These are phyloP conservation scores for Mycena maculata DNA, from an alignment of 768 basidiomycete genomes.

Conservation along the genomic window DNA sequence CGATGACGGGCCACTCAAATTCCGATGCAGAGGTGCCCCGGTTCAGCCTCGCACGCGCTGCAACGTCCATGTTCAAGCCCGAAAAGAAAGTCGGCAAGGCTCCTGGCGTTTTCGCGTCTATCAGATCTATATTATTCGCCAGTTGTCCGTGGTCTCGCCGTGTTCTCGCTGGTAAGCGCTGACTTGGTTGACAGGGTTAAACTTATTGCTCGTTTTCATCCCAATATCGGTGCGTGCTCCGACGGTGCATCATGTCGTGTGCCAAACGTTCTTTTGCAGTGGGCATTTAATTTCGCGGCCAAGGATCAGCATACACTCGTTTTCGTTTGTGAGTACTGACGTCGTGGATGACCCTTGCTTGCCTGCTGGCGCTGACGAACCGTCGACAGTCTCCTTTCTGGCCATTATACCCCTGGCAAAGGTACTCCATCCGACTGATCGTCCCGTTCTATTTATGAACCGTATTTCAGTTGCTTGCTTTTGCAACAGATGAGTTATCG, in stretches of 20 bases:
- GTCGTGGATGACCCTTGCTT: conserved; percentile 6
- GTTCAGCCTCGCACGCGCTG: conserved; percentile 34
- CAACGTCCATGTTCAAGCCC: conserved; percentile 51
- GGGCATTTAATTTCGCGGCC: conserved; percentile 76
- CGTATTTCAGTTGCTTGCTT: conserved; percentile 70
- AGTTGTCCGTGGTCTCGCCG: conserved; percentile 61
- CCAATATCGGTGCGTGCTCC: conserved; percentile 67
- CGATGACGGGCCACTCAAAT: neutral
- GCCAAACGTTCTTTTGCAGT: conserved; percentile 55
- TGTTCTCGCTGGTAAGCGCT: neutral
- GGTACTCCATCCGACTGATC: conserved; percentile 46
- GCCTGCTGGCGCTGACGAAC: conserved; percentile 9
- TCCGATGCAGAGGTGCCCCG: conserved; percentile 21
- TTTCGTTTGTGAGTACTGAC: conserved; percentile 73
- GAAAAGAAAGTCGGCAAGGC: conserved; percentile 53
- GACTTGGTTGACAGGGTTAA: conserved; percentile 62
- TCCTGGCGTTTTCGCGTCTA: conserved; percentile 58
- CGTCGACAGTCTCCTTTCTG: conserved; percentile 71
- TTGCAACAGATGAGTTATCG: conserved; percentile 88
- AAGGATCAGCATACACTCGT: conserved; percentile 66
- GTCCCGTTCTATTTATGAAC: conserved; percentile 10
- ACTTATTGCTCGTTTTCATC: conserved; percentile 77
- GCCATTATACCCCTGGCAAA: conserved; percentile 90
- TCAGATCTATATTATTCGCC: conserved; percentile 63
- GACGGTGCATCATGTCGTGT: neutral